Conservation (phyloP, 306 rosid species). For the Prunus dulcis region DNA sequence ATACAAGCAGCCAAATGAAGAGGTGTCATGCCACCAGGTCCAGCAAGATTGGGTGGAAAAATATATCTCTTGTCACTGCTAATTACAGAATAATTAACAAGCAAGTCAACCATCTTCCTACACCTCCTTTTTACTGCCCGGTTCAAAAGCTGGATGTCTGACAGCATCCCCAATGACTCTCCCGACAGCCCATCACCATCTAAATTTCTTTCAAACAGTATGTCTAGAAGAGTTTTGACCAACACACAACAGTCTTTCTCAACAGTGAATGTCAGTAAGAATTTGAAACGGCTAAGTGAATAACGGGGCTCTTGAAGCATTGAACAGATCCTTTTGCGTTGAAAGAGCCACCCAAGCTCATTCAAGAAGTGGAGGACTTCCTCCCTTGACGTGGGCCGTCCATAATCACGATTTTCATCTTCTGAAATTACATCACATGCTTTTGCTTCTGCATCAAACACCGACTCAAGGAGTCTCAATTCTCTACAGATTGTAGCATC, state of each 20-base stretch:
- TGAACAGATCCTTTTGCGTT: constrained; percentile 47
- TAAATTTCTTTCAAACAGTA: constrained; percentile 49
- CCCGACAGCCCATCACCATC: constrained; percentile 47
- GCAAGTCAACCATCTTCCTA: constrained; percentile 68
- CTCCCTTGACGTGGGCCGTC: constrained; percentile 60
- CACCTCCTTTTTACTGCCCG: constrained; percentile 80
- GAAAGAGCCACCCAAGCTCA: constrained; percentile 96
- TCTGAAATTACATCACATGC: constrained; percentile 48
- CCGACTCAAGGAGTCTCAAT: constrained; percentile 65
- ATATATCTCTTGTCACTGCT: constrained; percentile 44
- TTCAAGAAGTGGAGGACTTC: constrained; percentile 72
- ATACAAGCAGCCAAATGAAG: constrained; percentile 89
- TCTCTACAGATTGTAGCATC: constrained; percentile 74
- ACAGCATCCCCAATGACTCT: constrained; percentile 57
- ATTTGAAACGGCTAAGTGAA: constrained; percentile 67
- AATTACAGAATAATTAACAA: constrained; percentile 49
- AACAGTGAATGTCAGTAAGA: constrained; percentile 67
- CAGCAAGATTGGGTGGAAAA: constrained; percentile 73
- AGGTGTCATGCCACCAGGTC: constrained; percentile 82
- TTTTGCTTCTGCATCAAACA: constrained; percentile 44
- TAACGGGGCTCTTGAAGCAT: constrained; percentile 42
- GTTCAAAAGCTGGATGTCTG: constrained; percentile 68
- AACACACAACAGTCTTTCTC: constrained; percentile 68
- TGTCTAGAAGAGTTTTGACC: constrained; percentile 68
- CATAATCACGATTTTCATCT: constrained; percentile 40